Percentiles rank a stretch among this genome's conserved stretches.
phyloP scores from a whole-genome alignment of 805 yeast genomes.

The Suhomyces prunicola region DNA sequence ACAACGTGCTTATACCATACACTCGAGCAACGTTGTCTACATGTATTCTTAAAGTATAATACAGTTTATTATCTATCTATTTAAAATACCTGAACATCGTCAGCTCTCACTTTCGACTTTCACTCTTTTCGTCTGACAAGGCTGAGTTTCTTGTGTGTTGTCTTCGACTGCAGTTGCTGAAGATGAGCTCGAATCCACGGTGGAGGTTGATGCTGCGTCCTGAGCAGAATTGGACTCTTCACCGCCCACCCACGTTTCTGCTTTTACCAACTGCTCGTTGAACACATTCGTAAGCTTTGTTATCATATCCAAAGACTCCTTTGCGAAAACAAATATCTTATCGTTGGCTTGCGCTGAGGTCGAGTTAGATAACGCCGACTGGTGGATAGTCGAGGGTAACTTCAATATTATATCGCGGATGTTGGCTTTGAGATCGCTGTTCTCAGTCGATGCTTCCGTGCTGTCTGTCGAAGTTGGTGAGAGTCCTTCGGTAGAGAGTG shows the following conservation, averaged over 20 bases:
- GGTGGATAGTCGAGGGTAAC: constrained; percentile 73
- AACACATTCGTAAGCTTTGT: constrained; percentile 78
- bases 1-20: background rate
- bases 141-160: background rate
- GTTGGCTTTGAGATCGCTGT: constrained; percentile 49
- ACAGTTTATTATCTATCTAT: background rate
- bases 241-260: constrained; percentile 76
- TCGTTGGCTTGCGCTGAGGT: constrained; percentile 42
- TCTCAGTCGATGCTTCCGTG: background rate
- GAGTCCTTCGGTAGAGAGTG: constrained; percentile 19
- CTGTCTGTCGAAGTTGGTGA: constrained; percentile 10
- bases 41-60: background rate
- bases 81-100: background rate
- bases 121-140: constrained; percentile 2
- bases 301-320: constrained; percentile 86
- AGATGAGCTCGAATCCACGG: background rate
- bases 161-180: background rate
- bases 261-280: constrained; percentile 77
- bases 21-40: background rate
- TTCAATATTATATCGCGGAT: constrained; percentile 76
- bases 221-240: constrained; percentile 17
- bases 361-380: constrained; percentile 19
- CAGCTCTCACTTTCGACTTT: constrained; percentile 1
- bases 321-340: constrained; percentile 75
- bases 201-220: background rate